A percentile compares a stretch with the other conserved stretches of the same genome.
Evolutionary conservation across 768 basidiomycete genomes (phyloP).

Genomic region (Kwoniella sp.): DNA sequence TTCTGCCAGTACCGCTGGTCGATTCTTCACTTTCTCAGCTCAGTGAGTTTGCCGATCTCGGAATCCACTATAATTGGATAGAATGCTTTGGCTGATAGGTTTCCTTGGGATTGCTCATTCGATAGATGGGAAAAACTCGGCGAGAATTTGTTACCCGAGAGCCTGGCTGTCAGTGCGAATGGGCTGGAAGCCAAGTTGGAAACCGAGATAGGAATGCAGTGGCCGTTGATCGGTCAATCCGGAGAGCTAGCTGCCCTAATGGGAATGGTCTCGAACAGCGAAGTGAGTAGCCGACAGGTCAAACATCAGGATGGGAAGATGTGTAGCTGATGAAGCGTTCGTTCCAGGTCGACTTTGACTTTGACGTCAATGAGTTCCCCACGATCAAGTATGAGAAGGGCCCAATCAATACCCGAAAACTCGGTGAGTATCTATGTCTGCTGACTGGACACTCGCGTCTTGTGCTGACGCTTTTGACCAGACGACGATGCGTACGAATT

Average conservation of each 20-base stretch:
- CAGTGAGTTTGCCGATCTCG: neutral
- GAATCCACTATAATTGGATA: too few species aligned
- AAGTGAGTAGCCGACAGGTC: conserved; percentile 58
- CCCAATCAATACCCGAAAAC: conserved; percentile 64
- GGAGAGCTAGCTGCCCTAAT: conserved; percentile 77
- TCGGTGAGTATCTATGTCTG: conserved; percentile 24
- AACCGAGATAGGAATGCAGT: conserved; percentile 67
- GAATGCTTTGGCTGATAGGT: too few species aligned
- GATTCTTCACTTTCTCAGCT: neutral
- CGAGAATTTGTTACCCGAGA: conserved; percentile 66
- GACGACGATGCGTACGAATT: conserved; percentile 51
- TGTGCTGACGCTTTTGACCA: neutral
- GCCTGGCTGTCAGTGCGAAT: conserved; percentile 72
- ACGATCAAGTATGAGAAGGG: conserved; percentile 65
- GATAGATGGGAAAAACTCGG: conserved; percentile 64
- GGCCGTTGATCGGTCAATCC: conserved; percentile 70
- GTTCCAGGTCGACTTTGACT: conserved; percentile 73
- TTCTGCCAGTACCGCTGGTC: conserved; percentile 1
- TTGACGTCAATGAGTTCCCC: conserved; percentile 68
- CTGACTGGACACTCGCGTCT: neutral
- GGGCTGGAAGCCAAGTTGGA: conserved; percentile 65
- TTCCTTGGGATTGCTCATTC: too few species aligned
- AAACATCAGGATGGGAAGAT: neutral
- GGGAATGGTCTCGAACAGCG: conserved; percentile 78
- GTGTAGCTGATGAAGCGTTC: neutral